Base-by-base conservation (phyloP, 2,329 filamentous ascomycete genomes). In the Aspergillus puulaauensis region DNA sequence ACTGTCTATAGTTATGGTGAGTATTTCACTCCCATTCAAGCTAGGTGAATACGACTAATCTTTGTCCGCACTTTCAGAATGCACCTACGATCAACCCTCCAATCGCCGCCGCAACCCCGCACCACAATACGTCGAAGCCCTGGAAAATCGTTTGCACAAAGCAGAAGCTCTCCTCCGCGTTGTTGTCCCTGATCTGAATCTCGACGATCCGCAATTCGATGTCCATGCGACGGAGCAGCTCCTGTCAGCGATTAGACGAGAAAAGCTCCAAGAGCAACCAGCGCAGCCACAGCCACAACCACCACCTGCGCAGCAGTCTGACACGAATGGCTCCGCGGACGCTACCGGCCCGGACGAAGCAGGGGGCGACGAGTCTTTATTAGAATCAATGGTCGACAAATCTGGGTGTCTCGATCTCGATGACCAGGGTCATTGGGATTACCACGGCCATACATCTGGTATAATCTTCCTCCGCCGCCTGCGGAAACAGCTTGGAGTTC, bases 1-100 rank as follows among this genome's bases (percentile, higher is more conserved):
- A 96, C 93, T 11, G 92, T 98, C 50, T 99, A 99, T 76, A 97
- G 92, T 73, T 99, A 99, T 80, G 93, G 95, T 97, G 83, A 71
- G 83, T 67, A 41, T 14, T 33, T 14, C 12, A 14, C 41, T n/a
- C 6, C 24, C 11, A n/a, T 17, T n/a, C 23, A 40, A 17, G 8
- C 33, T 23, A 11, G 15, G n/a, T 24, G 19, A 35, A 12, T 41
- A 35, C 5, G 23, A 23, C 51, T 58, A n/a, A 58, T 33, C 15
- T 37, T 37, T 15, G 12, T n/a, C 21, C 24, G n/a, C 15, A 33
- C 31, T 44, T 56, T 17, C 60, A 96, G 92, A 96, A 72, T 97
- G 93, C 74, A 96, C 92, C 27, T 96, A 96, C 75, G 92, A 96
- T 70, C 95, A 96, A 73, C 93, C 93, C 12, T 96, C 92, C 23